Conservation (phyloP, 345 rosid species). For the Eucalyptus cloeziana region DNA sequence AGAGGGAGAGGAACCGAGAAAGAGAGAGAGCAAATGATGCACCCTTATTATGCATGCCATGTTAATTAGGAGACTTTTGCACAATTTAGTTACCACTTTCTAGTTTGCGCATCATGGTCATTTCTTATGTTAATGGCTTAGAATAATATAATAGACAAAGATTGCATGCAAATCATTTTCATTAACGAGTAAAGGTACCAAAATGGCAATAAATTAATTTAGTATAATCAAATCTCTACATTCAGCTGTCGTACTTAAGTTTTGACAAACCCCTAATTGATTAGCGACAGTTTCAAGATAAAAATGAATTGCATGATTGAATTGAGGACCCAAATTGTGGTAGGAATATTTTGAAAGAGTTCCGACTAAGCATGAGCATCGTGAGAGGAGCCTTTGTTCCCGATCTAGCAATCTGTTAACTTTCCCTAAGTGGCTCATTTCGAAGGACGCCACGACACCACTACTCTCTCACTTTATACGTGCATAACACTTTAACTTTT, state of each 20-base stretch:
- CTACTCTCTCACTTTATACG: neutral
- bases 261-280: neutral
- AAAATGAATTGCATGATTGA: neutral
- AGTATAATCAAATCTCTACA: neutral
- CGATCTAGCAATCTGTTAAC: neutral
- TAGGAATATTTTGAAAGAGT: neutral
- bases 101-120: neutral
- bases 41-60: neutral
- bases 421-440: neutral
- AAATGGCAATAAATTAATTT: neutral
- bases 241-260: neutral
- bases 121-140: neutral
- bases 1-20: no score
- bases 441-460: neutral
- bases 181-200: neutral
- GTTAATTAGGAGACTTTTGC: neutral
- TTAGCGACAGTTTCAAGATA: neutral
- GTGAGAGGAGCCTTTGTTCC: neutral
- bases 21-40: no score
- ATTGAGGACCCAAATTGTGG: neutral
- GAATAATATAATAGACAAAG: no score
- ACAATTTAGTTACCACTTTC: neutral
- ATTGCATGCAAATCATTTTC: neutral
- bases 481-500: neutral
- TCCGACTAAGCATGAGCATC: neutral